These are phyloP conservation scores for Populus hybrid DNA, from an alignment of 441 rosid species.

Conservation along the genomic window DNA sequence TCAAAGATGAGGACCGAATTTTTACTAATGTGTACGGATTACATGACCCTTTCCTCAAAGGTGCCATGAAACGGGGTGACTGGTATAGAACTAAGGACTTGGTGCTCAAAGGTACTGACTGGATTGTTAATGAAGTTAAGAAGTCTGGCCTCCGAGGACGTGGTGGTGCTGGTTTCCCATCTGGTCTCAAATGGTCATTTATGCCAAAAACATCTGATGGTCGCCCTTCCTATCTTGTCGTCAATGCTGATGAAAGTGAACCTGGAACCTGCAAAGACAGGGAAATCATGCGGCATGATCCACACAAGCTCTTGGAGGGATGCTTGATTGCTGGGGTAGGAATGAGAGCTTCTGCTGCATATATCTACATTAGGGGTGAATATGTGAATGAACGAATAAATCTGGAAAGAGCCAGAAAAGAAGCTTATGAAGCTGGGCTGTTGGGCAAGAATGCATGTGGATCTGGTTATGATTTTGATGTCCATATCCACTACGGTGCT, in stretches of 20 bases:
- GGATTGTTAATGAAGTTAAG: slow-evolving; percentile 95
- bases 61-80: slow-evolving; percentile 96
- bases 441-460: slow-evolving; percentile 99
- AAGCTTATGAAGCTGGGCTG: slow-evolving; percentile 89
- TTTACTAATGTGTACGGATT: slow-evolving; percentile 89
- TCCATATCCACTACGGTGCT: slow-evolving; percentile 96
- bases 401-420: slow-evolving; percentile 85
- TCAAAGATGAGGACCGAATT: slow-evolving; percentile 94
- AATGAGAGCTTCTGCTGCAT: slow-evolving; percentile 97
- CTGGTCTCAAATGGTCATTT: slow-evolving; percentile 99
- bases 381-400: slow-evolving; percentile 86
- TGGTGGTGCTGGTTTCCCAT: slow-evolving; percentile 99
- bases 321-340: slow-evolving; percentile 99
- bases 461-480: slow-evolving; percentile 96
- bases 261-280: slow-evolving; percentile 99
- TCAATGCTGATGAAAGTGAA: slow-evolving; percentile 99
- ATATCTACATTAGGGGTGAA: slow-evolving; percentile 96
- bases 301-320: slow-evolving; percentile 95
- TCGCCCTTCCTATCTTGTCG: slow-evolving; percentile 96
- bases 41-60: slow-evolving; percentile 92
- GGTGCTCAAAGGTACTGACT: slow-evolving; percentile 94
- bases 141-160: slow-evolving; percentile 98
- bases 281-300: slow-evolving; percentile 98
- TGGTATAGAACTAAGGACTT: slow-evolving; percentile 96
- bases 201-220: slow-evolving; percentile 99